These are phyloP conservation scores for Choanephora cucurbitarum DNA, from an alignment of 371 early-diverging fungal genomes.

Conservation along the genomic window DNA sequence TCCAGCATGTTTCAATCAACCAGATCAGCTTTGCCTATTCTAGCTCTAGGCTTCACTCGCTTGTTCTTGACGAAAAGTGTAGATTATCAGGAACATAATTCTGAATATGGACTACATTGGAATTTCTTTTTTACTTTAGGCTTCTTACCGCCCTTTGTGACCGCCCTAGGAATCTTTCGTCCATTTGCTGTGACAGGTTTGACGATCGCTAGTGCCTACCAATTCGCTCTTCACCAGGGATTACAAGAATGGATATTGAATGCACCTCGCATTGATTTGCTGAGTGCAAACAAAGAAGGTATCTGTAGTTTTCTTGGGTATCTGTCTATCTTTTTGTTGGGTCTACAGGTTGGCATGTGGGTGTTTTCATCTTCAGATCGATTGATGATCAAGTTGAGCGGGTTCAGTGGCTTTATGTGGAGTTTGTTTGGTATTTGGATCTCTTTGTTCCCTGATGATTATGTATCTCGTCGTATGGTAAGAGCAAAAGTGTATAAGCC, in stretches of 20 bases:
- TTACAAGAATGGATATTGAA: conserved; percentile 76
- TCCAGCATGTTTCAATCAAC: conserved; percentile 32
- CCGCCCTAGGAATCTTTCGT: conserved; percentile 49
- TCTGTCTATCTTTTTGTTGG: conserved; percentile 76
- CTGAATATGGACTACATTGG: conserved; percentile 98
- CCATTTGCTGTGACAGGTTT: conserved; percentile 49
- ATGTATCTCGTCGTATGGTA: conserved; percentile 74
- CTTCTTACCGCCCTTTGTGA: conserved; percentile 77
- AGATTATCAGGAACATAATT: conserved; percentile 90
- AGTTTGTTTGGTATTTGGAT: conserved; percentile 37
- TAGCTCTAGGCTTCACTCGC: conserved; percentile 74
- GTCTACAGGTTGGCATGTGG: conserved; percentile 60
- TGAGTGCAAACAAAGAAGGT: conserved; percentile 94
- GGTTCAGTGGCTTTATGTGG: conserved; percentile 25
- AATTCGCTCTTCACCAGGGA: conserved; percentile 53
- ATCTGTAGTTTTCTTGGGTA: conserved; percentile 85
- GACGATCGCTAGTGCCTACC: conserved; percentile 62
- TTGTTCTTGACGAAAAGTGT: conserved; percentile 74
- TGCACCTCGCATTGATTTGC: conserved; percentile 72
- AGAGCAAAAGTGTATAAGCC: too few relatives aligned
- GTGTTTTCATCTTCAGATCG: conserved; percentile 24
- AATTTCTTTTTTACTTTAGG: conserved; percentile 97
- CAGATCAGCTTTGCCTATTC: conserved; percentile 62
- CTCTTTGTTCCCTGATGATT: conserved; percentile 17
- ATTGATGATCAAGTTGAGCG: conserved; percentile 15